Evolutionary conservation across 768 basidiomycete genomes (phyloP), one percentile per base, ranked within the genome.

Genomic region (Suillus sp.): DNA sequence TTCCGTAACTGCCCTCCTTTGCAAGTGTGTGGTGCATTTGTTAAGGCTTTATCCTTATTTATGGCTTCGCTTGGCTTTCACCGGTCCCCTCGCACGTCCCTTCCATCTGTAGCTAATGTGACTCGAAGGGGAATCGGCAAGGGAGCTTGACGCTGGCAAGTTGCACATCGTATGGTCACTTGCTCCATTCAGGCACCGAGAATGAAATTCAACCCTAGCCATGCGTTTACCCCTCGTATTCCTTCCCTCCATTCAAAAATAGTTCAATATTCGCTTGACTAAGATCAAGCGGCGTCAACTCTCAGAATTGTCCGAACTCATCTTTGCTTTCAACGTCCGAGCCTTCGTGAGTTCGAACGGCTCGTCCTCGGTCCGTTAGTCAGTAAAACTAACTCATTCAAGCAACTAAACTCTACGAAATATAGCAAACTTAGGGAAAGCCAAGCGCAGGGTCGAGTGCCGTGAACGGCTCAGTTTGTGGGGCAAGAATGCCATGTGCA

Each of bases 101-200:
- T 38, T 9, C 5, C 6, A 30, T 40, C 20, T 27, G 37, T 57
- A 4, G 35, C 27, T 40, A 40, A 57, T 18, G 16, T 38, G 25
- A 27, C 56, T 57, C 25, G 25, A 57, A 38, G 25, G 18, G 10
- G 25, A 42, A 40, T 27, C 18, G 6, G 18, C 8, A 38, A 57
- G 38, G 38, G 18, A 57, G 37, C 38, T 38, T 56, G 35, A 38
- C 16, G 55, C 55, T 56, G 47, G 22, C 47, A 48, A 7, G 22
- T 25, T 27, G 14, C 35, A 59, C 30, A 27, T 38, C 35, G 32
- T 59, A 10, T 27, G 43, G 18, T 54, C 27, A 22, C 34, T 54
- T 58, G 22, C 45, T 61, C 47, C 22, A 40, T 38, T 55, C 25
- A 61, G 60, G 60, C 54, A 61, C 60, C 35, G 60, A 61, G 60